Evolutionary conservation across 257 asterid genomes (phyloP).

Genomic region (Nicotiana attenuata): DNA sequence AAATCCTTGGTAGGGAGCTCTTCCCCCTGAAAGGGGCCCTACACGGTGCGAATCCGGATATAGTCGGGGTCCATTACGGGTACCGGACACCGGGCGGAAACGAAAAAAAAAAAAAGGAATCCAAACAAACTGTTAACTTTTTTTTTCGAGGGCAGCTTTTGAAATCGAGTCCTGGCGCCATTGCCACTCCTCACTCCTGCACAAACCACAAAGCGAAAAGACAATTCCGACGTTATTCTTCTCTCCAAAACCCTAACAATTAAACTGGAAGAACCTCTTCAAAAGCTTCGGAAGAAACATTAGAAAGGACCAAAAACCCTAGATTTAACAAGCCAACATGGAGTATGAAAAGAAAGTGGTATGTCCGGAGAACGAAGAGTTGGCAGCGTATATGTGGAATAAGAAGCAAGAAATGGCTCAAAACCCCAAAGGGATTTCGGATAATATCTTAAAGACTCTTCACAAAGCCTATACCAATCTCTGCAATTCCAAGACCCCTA

Average conservation of each 20-base stretch:
- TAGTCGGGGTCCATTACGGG: too few species aligned
- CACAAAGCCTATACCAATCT: constrained; percentile 68
- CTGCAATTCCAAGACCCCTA: constrained; percentile 51
- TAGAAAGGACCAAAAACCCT: not conserved
- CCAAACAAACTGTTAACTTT: too few species aligned
- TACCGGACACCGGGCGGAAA: too few species aligned
- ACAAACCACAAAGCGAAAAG: not conserved
- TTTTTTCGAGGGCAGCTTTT: not conserved
- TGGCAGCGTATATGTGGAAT: constrained; percentile 57
- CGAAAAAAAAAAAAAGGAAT: too few species aligned
- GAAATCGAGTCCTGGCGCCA: constrained; percentile 19
- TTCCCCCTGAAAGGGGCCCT: too few species aligned
- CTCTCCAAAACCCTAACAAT: not conserved
- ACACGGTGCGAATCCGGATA: too few species aligned
- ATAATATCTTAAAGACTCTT: constrained; percentile 57
- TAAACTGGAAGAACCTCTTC: not conserved
- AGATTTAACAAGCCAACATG: constrained; percentile 26
- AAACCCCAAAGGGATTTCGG: constrained; percentile 70
- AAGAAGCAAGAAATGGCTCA: constrained; percentile 67
- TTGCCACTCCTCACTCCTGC: not conserved
- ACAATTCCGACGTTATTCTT: not conserved
- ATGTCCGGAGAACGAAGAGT: constrained; percentile 62
- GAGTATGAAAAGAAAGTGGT: constrained; percentile 32
- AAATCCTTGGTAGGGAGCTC: too few species aligned
- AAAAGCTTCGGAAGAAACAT: not conserved